Conservation (phyloP, 352 stramenopile species). For the Phytophthora tubulina region DNA sequence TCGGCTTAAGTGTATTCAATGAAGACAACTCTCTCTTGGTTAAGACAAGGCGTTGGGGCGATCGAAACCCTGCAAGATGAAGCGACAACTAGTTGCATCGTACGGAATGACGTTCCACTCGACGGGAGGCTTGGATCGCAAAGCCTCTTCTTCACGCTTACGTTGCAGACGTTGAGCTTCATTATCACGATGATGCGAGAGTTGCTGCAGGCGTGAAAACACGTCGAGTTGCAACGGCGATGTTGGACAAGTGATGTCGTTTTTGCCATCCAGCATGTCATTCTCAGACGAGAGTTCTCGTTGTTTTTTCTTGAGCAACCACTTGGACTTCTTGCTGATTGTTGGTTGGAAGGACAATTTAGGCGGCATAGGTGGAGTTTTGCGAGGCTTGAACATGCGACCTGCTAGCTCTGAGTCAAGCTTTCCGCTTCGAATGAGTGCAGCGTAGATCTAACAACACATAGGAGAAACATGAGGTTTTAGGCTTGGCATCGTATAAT, state of each 20-base stretch:
- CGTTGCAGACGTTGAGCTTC: slow-evolving; percentile 17
- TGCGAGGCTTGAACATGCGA: slow-evolving; percentile 39
- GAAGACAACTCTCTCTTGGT: not conserved
- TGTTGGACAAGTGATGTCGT: not conserved
- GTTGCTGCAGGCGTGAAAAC: slow-evolving; percentile 46
- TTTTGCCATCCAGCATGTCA: not conserved
- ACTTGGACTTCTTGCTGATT: slow-evolving; percentile 58
- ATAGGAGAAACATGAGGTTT: not conserved
- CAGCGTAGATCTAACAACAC: slow-evolving; percentile 55
- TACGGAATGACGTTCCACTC: slow-evolving; percentile 56
- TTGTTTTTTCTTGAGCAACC: slow-evolving; percentile 44
- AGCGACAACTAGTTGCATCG: slow-evolving; percentile 38
- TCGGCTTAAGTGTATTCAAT: not conserved
- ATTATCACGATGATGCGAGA: slow-evolving; percentile 31
- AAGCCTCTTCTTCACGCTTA: slow-evolving; percentile 13
- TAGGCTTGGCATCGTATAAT: not conserved
- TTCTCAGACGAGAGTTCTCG: slow-evolving; percentile 10
- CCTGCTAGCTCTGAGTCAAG: slow-evolving; percentile 37
- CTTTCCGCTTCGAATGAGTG: slow-evolving; percentile 51
- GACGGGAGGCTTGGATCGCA: slow-evolving; percentile 4
- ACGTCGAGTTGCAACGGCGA: slow-evolving; percentile 34
- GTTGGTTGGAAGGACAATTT: slow-evolving; percentile 50
- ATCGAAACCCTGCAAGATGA: slow-evolving; percentile 64
- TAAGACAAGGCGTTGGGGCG: slow-evolving; percentile 29
- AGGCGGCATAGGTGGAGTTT: slow-evolving; percentile 26